Conservation (phyloP, 2,329 filamentous ascomycete species). For the Thielaviopsis ethacetica region DNA sequence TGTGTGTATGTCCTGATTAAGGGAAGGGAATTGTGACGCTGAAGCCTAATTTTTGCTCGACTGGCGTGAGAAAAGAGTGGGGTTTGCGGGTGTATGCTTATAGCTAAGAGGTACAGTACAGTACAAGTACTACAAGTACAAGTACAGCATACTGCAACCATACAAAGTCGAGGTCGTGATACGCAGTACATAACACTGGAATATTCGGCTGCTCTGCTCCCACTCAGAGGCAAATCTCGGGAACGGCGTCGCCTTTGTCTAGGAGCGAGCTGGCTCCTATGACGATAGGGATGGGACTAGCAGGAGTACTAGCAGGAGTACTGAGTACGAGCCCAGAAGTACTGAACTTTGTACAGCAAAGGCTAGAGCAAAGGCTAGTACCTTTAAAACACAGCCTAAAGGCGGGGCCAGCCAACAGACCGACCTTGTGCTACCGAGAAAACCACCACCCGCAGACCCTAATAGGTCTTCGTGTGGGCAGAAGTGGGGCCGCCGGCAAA, state of each 20-base stretch:
- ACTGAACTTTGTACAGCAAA: no score
- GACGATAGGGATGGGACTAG: not conserved
- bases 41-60: not conserved
- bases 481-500: not conserved
- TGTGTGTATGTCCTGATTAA: not conserved
- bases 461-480: not conserved
- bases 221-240: not conserved
- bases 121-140: not conserved
- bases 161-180: not conserved
- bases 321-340: not conserved
- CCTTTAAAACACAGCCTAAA: not conserved
- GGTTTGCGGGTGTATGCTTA: no score
- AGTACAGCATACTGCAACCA: not conserved
- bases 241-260: not conserved
- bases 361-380: no score
- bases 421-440: not conserved
- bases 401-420: not conserved
- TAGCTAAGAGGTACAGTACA: no score
- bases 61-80: not conserved
- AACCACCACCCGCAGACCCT: not conserved
- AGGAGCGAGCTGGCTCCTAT: not conserved
- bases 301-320: no score
- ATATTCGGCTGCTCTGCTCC: not conserved
- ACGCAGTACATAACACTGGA: not conserved
- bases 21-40: not conserved